phyloP scores from a whole-genome alignment of 805 yeast genomes.

The Wickerhamiella parazyma region DNA sequence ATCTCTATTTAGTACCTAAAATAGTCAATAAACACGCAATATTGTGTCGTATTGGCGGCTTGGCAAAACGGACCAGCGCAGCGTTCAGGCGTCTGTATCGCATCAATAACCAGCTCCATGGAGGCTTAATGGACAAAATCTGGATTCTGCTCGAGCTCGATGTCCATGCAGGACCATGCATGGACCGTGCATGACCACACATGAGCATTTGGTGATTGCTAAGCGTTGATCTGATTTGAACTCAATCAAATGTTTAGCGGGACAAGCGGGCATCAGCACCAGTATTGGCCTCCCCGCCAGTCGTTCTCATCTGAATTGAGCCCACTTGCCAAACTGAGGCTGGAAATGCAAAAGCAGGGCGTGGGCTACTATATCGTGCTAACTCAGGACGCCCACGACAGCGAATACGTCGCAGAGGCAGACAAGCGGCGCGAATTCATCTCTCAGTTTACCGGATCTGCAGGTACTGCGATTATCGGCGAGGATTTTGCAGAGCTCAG shows the following conservation, averaged over 20 bases:
- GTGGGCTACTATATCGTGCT: slow-evolving; percentile 67
- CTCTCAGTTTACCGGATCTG: slow-evolving; percentile 80
- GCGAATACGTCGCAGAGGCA: slow-evolving; percentile 70
- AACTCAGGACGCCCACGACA: slow-evolving; percentile 86
- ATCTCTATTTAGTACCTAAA: no score
- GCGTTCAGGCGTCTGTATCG: no score
- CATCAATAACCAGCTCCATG: no score
- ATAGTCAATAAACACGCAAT: no score
- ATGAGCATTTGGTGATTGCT: no score
- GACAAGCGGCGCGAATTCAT: slow-evolving; percentile 77
- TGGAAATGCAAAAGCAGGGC: slow-evolving; percentile 46
- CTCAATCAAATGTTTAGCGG: slow-evolving; percentile 9
- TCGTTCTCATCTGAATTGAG: slow-evolving; percentile 12
- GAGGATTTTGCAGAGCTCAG: slow-evolving; percentile 58
- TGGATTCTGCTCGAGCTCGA: no score
- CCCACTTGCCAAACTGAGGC: slow-evolving; percentile 48
- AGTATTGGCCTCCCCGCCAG: slow-evolving; percentile 9
- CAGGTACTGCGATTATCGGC: slow-evolving; percentile 80
- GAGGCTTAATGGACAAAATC: no score
- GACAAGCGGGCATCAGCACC: slow-evolving; percentile 6
- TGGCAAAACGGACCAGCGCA: no score
- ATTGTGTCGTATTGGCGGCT: no score
- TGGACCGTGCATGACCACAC: no score
- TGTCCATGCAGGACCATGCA: no score
- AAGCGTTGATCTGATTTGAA: no score